Base-by-base conservation (phyloP, 192 early-diverging fungal species). In the Coemansia sp. region DNA sequence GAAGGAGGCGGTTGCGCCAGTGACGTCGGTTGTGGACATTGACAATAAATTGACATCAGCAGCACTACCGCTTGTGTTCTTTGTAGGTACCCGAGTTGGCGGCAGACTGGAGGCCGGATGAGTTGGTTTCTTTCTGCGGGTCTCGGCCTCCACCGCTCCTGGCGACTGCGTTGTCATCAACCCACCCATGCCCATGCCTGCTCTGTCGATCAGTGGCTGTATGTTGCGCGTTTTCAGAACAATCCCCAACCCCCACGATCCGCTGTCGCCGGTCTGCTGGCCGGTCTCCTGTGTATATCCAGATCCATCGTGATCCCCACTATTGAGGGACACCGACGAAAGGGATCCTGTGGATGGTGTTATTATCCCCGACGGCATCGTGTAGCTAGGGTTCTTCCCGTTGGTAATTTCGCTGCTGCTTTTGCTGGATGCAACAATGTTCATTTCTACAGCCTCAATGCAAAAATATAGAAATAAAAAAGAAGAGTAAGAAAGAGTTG, bases 201-300 rank as follows among this genome's bases (percentile, higher is more conserved):
- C 9, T 16, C 22, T 42, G 19, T 42, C 19, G 43, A 26, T 46
- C 16, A 5, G 22, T 5, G 21, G 41, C 6, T 41, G 41, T 9
- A 40, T 41, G 21, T 18, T 6, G 48, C 49, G 71, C 22, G 68
- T 65, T 13, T 61, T 55, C 16, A 81, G 65, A 18, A 67, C 61
- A 21, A 81, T 81, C 15, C 78, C 78, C 22, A 81, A 65, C 1
- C 74, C 74, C 70, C 71, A 67, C 15, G 78, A 76, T 9, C 58
- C 45, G 6, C 72, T 41, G 41, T 65, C 58, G 62, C 13, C 39
- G 8, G 19, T 18, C 21, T 51, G 43, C 47, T 63, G 47, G 9
- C 42, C 46, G 26, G 26, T 12, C 10, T 63, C 22, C 42, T 32
- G 62, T 18, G 43, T 47, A 13, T 63, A 54, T 13, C 51, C 51